Conservation (phyloP, 1,284 basidiomycete species). For the Xerocomus amazonicus region DNA sequence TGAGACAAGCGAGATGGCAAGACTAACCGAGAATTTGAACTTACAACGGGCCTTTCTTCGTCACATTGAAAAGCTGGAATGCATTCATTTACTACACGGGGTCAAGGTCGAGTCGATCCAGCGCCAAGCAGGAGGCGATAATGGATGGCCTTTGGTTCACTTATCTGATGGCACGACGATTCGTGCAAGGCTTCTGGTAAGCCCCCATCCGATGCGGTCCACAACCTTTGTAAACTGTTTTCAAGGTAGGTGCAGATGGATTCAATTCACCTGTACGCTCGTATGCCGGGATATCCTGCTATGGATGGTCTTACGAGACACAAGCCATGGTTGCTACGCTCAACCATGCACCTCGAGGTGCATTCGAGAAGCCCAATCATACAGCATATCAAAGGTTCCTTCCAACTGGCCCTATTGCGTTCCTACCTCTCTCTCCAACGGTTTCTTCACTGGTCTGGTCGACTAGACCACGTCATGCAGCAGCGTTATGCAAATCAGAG, state of each 20-base stretch:
- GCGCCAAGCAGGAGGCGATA: conserved; percentile 40
- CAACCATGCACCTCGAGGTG: conserved; percentile 57
- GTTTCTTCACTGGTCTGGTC: conserved; percentile 95
- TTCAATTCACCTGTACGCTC: conserved; percentile 90
- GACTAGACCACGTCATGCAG: conserved; percentile 75
- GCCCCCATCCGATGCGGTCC: conserved; percentile 18
- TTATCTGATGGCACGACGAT: conserved; percentile 61
- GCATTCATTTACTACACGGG: conserved; percentile 59
- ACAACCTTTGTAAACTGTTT: conserved; percentile 12
- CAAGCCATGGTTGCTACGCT: conserved; percentile 93
- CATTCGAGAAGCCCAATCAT: conserved; percentile 63
- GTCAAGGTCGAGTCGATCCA: conserved; percentile 66
- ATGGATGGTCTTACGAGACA: conserved; percentile 90
- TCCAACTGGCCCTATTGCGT: conserved; percentile 93
- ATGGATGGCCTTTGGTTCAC: conserved; percentile 70
- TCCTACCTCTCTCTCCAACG: conserved; percentile 79
- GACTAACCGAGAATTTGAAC: conserved; percentile 87
- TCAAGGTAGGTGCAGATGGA: conserved; percentile 91
- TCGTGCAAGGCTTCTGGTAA: conserved; percentile 69
- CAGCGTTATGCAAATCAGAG: conserved; percentile 67
- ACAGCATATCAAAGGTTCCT: conserved; percentile 95
- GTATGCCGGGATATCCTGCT: conserved; percentile 84
- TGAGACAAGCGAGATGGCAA: conserved; percentile 60
- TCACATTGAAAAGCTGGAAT: conserved; percentile 43
- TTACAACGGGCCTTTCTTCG: conserved; percentile 79